Evolutionary conservation across 202 grass and related monocot genomes (phyloP).

Genomic region (Tripidium arundinaceum): DNA sequence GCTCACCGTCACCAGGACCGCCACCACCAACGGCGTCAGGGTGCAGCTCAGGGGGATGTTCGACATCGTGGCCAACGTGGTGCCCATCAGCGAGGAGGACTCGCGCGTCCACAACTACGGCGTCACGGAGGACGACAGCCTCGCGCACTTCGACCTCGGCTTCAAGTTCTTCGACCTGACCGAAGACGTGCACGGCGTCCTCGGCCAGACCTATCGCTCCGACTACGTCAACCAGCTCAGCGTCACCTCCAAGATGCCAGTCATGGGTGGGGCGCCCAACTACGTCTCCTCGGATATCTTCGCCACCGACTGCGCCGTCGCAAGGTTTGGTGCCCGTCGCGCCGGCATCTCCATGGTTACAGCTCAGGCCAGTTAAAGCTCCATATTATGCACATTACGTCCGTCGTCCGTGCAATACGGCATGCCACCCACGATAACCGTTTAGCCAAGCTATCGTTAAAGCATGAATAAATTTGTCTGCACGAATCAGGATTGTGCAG

Average conservation of each 20-base stretch:
- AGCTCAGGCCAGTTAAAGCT: neutral
- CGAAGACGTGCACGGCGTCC: conserved; percentile 45
- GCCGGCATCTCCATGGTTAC: neutral
- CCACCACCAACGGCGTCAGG: conserved; percentile 16
- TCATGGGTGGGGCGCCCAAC: too few relatives aligned
- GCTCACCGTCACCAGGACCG: conserved; percentile 31
- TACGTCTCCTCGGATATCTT: too few relatives aligned
- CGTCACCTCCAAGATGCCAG: too few relatives aligned
- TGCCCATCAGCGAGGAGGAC: neutral
- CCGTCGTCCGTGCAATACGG: too few relatives aligned
- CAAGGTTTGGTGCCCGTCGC: too few relatives aligned
- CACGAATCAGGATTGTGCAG: neutral
- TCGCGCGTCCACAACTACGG: conserved; percentile 4
- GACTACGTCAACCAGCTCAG: too few relatives aligned
- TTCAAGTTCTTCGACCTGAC: conserved; percentile 58
- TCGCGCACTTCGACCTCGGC: conserved; percentile 53
- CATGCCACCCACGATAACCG: neutral
- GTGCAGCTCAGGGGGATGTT: neutral
- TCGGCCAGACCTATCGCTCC: too few relatives aligned
- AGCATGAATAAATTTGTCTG: neutral
- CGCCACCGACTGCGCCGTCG: too few relatives aligned
- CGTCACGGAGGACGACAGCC: conserved; percentile 36
- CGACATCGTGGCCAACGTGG: neutral
- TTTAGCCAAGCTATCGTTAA: neutral
- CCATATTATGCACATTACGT: neutral